Conservation (phyloP, 169 alveolate species). For the Toxoplasma gondii region DNA sequence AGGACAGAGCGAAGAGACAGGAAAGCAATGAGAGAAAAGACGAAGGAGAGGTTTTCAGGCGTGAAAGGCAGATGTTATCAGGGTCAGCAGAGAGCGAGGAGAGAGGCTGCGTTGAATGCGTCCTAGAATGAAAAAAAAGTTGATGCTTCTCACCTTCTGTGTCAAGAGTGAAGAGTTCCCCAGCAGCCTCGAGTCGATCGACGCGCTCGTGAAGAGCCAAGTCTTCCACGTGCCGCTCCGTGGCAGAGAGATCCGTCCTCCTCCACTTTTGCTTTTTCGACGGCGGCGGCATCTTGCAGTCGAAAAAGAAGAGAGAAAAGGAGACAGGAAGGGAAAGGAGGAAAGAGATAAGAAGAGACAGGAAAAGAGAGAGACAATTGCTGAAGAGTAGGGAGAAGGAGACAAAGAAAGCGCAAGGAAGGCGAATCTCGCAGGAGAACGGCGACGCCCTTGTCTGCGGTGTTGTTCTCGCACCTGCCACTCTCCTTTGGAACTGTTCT, state of each 20-base stretch:
- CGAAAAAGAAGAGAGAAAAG: neutral
- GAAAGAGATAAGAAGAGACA: neutral
- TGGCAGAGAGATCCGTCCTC: neutral
- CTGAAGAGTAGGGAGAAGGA: neutral
- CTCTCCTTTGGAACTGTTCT: too few relatives aligned
- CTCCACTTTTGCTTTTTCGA: constrained; percentile 32
- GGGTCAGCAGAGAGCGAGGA: too few relatives aligned
- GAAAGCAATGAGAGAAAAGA: neutral
- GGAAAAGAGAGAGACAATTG: neutral
- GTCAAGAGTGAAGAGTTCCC: neutral
- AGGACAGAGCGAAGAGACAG: too few relatives aligned
- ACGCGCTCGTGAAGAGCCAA: constrained; percentile 2
- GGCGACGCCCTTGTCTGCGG: too few relatives aligned
- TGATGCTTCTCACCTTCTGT: neutral
- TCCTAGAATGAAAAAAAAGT: too few relatives aligned
- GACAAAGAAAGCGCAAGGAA: too few relatives aligned
- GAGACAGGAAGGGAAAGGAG: neutral
- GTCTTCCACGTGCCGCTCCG: constrained; percentile 11
- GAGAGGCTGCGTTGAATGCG: too few relatives aligned
- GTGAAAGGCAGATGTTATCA: too few relatives aligned
- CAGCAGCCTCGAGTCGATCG: neutral
- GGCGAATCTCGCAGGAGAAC: too few relatives aligned
- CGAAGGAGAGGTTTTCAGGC: neutral
- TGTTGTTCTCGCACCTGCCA: too few relatives aligned
- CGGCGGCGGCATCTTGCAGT: neutral